A percentile compares a stretch with the other conserved stretches of the same genome.
These are phyloP conservation scores for Nicotiana knightiana DNA, from an alignment of 257 asterid species.

Conservation along the genomic window DNA sequence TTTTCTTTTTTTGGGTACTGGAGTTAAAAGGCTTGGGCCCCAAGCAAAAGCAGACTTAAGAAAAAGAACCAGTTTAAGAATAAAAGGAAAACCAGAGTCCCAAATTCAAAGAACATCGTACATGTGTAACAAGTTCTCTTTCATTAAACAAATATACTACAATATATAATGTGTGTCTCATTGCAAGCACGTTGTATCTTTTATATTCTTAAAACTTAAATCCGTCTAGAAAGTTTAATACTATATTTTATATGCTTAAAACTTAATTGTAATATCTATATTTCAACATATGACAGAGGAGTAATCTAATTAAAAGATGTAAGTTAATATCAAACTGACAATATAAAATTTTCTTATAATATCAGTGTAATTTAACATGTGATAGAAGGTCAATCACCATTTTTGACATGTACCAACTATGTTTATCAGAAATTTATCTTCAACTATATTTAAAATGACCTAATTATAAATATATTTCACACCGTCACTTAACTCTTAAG, in stretches of 20 bases:
- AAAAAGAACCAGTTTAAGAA: neutral
- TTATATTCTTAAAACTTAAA: neutral
- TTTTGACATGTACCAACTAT: too few species aligned
- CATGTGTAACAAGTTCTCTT: neutral
- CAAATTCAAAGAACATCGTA: neutral
- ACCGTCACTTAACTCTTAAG: too few species aligned
- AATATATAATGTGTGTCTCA: neutral
- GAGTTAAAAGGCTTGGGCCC: conserved; percentile 27
- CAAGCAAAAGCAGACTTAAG: conserved; percentile 23
- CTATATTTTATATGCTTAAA: too few species aligned
- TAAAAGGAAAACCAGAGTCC: neutral
- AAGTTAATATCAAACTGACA: too few species aligned
- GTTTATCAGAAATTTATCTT: too few species aligned
- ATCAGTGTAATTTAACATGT: neutral
- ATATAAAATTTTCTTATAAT: neutral
- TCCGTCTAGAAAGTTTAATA: neutral
- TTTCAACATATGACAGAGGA: too few species aligned
- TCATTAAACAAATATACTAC: neutral
- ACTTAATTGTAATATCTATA: too few species aligned
- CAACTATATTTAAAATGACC: too few species aligned
- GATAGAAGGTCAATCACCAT: neutral
- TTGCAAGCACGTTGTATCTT: neutral
- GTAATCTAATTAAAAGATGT: too few species aligned
- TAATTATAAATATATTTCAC: too few species aligned
- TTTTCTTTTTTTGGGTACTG: neutral